phyloP scores from a whole-genome alignment of 2,329 filamentous ascomycete species.

The Aspergillus puulaauensis region DNA sequence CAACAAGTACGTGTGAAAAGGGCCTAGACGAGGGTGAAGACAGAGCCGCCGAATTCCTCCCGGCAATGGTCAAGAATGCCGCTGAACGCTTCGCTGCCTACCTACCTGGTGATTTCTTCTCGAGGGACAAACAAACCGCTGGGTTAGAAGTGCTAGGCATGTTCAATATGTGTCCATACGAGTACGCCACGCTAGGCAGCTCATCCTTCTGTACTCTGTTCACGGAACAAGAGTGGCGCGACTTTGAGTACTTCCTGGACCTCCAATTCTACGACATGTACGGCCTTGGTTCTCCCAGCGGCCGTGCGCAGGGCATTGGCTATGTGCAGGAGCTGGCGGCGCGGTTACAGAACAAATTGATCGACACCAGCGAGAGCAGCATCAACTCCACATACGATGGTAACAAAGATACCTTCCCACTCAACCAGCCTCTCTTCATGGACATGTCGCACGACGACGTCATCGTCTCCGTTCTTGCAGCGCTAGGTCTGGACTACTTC shows the following conservation, averaged over 20 bases:
- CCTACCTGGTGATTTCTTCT: conserved; percentile 48
- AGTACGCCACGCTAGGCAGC: conserved; percentile 50
- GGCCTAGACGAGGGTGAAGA: conserved; percentile 15
- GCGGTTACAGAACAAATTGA: conserved; percentile 48
- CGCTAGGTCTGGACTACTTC: conserved; percentile 57
- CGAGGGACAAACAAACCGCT: conserved; percentile 31
- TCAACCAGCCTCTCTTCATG: conserved; percentile 51
- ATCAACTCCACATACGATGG: conserved; percentile 53
- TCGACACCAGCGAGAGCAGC: conserved; percentile 49
- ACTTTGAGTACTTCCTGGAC: conserved; percentile 55
- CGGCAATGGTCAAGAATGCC: conserved; percentile 47
- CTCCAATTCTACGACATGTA: conserved; percentile 51
- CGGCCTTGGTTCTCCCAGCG: conserved; percentile 50
- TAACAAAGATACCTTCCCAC: conserved; percentile 48
- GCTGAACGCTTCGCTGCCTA: conserved; percentile 48
- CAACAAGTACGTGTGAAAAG: conserved; percentile 38
- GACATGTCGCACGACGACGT: conserved; percentile 57
- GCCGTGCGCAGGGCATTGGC: conserved; percentile 54
- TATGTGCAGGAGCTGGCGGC: conserved; percentile 55
- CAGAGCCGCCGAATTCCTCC: conserved; percentile 42
- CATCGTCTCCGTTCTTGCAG: conserved; percentile 51
- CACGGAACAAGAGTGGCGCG: conserved; percentile 55
- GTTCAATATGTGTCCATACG: conserved; percentile 57
- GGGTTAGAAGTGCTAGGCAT: conserved; percentile 53
- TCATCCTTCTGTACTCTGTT: conserved; percentile 56